Conservation (phyloP, 2,329 filamentous ascomycete species). For the Aspergillus neoniger region DNA sequence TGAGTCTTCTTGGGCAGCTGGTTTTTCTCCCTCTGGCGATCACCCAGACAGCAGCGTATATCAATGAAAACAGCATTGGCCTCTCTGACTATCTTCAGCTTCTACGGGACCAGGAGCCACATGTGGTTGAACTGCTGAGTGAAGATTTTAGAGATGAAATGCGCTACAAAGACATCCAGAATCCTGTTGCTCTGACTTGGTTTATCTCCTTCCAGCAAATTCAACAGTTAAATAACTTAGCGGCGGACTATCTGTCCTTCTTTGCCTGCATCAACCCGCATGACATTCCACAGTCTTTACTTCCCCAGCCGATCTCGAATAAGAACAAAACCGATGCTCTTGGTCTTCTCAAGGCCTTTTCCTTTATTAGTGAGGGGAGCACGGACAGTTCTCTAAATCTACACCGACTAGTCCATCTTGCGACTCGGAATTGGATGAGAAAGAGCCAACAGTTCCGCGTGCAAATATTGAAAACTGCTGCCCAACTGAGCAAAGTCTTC, state of each 20-base stretch:
- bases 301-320: slow-evolving; percentile 14
- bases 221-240: slow-evolving; percentile 14
- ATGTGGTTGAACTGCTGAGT: slow-evolving; percentile 28
- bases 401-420: slow-evolving; percentile 36
- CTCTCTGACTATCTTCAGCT: slow-evolving; percentile 21
- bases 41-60: slow-evolving; percentile 33
- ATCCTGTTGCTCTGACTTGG: slow-evolving; percentile 39
- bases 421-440: slow-evolving; percentile 34
- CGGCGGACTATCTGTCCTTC: slow-evolving; percentile 28
- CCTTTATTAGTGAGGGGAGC: slow-evolving; percentile 17
- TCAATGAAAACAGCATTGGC: slow-evolving; percentile 26
- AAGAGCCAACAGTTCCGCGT: neutral
- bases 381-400: slow-evolving; percentile 19
- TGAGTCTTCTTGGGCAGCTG: no score
- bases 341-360: slow-evolving; percentile 27
- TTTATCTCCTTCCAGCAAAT: slow-evolving; percentile 38
- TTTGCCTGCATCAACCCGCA: slow-evolving; percentile 33
- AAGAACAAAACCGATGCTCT: slow-evolving; percentile 19
- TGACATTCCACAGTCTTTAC: slow-evolving; percentile 29
- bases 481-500: slow-evolving; percentile 13
- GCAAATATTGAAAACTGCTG: slow-evolving; percentile 1
- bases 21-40: no score
- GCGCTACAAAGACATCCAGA: slow-evolving; percentile 28
- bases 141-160: slow-evolving; percentile 34
- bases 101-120: slow-evolving; percentile 24